A percentile compares a stretch with the other conserved stretches of the same genome.
phyloP scores from a whole-genome alignment of 495 filamentous ascomycete species.

The Podospora comata region DNA sequence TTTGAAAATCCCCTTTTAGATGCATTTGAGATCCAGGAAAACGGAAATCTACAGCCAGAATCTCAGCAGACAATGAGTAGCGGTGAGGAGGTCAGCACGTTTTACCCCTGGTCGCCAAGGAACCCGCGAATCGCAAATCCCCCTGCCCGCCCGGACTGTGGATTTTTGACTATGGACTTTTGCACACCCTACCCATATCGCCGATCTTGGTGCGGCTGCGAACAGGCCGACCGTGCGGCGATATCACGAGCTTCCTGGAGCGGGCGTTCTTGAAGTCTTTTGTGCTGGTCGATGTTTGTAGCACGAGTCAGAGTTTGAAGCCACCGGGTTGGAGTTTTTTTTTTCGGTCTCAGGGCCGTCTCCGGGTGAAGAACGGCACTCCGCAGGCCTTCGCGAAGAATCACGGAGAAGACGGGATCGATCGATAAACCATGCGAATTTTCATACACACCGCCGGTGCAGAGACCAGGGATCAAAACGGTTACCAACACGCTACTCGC shows the following conservation, averaged over 20 bases:
- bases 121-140: constrained; percentile 18
- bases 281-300: neutral
- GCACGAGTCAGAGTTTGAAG: neutral
- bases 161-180: constrained; percentile 10
- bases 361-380: neutral
- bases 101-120: constrained; percentile 22
- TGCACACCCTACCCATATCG: constrained; percentile 9
- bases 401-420: neutral
- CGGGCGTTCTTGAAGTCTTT: neutral
- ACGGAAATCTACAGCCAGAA: neutral
- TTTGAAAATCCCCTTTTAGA: neutral
- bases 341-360: neutral
- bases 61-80: constrained; percentile 11
- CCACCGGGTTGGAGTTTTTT: neutral
- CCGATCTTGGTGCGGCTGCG: constrained; percentile 10
- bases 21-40: neutral
- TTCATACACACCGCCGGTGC: constrained; percentile 9
- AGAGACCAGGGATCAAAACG: constrained; percentile 5
- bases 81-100: constrained; percentile 23
- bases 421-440: neutral
- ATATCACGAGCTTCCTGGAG: constrained; percentile 1
- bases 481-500: neutral
- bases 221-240: neutral
- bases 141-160: constrained; percentile 1
- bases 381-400: neutral